These are phyloP conservation scores for Endotrypanum monterogeii DNA, from an alignment of 208 protist species.

Conservation along the genomic window DNA sequence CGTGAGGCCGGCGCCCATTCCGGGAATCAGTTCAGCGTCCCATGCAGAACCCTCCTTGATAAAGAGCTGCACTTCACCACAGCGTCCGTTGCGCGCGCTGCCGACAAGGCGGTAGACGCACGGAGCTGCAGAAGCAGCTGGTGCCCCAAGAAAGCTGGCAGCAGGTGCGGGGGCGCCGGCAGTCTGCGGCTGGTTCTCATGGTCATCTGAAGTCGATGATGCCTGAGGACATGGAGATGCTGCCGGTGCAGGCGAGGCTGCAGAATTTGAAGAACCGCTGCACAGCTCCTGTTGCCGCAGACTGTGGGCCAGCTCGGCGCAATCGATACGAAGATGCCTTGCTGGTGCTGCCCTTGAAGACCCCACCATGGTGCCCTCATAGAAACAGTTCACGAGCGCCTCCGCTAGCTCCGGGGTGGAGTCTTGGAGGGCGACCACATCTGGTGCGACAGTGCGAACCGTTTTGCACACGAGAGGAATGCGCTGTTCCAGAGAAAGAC, in stretches of 20 bases:
- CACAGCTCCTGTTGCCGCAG: slow-evolving; percentile 3
- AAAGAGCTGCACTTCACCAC: slow-evolving; percentile 75
- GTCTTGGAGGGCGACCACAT: slow-evolving; percentile 85
- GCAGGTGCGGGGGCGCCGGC: neutral
- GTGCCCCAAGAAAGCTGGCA: neutral
- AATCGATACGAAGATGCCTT: slow-evolving; percentile 1
- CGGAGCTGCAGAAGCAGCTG: neutral
- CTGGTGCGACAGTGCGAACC: slow-evolving; percentile 42
- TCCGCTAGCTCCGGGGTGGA: slow-evolving; percentile 52
- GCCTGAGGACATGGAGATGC: neutral
- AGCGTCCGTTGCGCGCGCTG: slow-evolving; percentile 62
- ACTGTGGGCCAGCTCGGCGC: slow-evolving; percentile 6
- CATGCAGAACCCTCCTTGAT: slow-evolving; percentile 42
- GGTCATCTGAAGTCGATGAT: neutral
- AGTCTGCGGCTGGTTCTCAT: neutral
- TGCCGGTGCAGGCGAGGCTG: neutral
- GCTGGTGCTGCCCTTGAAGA: neutral
- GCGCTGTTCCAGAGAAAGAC: slow-evolving; percentile 48
- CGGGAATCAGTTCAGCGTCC: slow-evolving; percentile 45
- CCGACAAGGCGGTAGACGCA: slow-evolving; percentile 61
- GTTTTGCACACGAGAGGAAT: slow-evolving; percentile 53
- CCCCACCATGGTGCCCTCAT: slow-evolving; percentile 11
- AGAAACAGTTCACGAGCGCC: slow-evolving; percentile 25
- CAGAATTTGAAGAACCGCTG: neutral
- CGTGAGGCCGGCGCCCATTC: slow-evolving; percentile 46